Evolutionary conservation across 2,329 filamentous ascomycete genomes (phyloP).

Genomic region (Trichoderma koningiopsis): DNA sequence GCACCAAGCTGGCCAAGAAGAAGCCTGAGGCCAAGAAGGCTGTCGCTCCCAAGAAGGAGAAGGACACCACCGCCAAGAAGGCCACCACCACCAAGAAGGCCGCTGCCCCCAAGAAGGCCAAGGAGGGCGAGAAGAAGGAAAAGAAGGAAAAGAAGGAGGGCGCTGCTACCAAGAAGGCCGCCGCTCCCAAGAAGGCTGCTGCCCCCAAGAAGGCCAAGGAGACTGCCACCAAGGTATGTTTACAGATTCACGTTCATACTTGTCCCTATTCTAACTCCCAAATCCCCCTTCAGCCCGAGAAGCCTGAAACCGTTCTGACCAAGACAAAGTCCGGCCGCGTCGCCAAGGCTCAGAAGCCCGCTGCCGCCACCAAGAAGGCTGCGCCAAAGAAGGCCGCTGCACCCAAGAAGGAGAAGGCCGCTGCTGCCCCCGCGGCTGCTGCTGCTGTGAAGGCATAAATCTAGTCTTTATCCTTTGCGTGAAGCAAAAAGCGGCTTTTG

Average conservation of each 20-base stretch:
- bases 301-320: conserved; percentile 65
- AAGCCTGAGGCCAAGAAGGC: conserved; percentile 47
- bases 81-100: conserved; percentile 40
- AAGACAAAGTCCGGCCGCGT: conserved; percentile 89
- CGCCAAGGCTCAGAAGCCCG: conserved; percentile 63
- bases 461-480: not conserved
- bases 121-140: conserved; percentile 33
- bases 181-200: conserved; percentile 37
- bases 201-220: conserved; percentile 42
- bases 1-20: conserved; percentile 92
- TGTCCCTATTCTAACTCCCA: conserved; percentile 24
- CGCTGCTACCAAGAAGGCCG: conserved; percentile 48
- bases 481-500: conserved; percentile 15
- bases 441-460: conserved; percentile 43
- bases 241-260: not conserved
- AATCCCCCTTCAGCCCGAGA: conserved; percentile 51
- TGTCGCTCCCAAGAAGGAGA: conserved; percentile 39
- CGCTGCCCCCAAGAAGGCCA: conserved; percentile 36
- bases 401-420: conserved; percentile 47
- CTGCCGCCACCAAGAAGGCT: conserved; percentile 53
- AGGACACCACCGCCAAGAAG: conserved; percentile 39
- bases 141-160: conserved; percentile 50
- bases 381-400: conserved; percentile 49
- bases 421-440: conserved; percentile 41
- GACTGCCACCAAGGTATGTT: conserved; percentile 33